These are phyloP conservation scores for Auriculariales sp. DNA, from an alignment of 768 basidiomycete species.

Conservation along the genomic window DNA sequence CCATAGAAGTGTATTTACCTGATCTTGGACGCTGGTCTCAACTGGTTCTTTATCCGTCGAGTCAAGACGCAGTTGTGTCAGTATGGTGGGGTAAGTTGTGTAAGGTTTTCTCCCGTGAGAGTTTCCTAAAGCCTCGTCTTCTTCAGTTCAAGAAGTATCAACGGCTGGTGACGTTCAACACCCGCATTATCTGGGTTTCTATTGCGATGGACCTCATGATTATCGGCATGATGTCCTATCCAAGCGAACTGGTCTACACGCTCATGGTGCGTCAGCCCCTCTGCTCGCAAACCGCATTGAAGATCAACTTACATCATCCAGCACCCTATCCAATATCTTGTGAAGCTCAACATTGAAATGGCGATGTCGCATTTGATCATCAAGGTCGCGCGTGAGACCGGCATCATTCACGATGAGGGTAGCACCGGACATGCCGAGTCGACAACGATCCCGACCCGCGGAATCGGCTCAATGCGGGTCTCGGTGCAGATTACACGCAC, in stretches of 20 bases:
- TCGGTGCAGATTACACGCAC: too few relatives aligned
- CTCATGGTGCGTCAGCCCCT: too few relatives aligned
- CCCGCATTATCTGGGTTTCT: neutral
- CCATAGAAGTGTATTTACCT: neutral
- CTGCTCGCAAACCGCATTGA: too few relatives aligned
- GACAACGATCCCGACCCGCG: too few relatives aligned
- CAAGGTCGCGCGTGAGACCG: neutral
- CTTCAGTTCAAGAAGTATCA: neutral
- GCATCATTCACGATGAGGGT: neutral
- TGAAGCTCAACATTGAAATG: neutral
- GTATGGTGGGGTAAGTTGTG: too few relatives aligned
- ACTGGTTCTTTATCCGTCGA: neutral
- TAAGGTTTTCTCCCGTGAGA: too few relatives aligned
- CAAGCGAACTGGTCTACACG: neutral
- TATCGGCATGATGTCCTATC: neutral
- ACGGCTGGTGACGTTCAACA: neutral
- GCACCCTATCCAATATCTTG: too few relatives aligned
- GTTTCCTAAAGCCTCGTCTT: too few relatives aligned
- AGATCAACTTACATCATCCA: too few relatives aligned
- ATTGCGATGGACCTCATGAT: neutral
- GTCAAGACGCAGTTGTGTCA: neutral
- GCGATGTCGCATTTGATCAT: neutral
- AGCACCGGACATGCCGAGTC: too few relatives aligned
- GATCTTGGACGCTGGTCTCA: neutral
- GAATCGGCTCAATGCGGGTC: too few relatives aligned